Conservation (phyloP, 768 basidiomycete species). For the Dentipellis sp. region DNA sequence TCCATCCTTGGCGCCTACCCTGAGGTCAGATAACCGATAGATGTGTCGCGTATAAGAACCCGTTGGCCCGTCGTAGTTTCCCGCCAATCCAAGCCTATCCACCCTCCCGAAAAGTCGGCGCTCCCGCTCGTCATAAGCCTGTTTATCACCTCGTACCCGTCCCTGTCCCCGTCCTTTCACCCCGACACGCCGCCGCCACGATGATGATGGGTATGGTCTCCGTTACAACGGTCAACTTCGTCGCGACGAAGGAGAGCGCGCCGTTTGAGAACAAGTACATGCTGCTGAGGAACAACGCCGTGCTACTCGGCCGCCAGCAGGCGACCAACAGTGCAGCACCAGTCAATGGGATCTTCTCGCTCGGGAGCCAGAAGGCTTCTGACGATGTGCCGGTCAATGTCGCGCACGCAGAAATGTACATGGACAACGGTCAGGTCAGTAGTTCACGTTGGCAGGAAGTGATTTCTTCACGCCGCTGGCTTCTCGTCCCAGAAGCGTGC, state of each 20-base stretch:
- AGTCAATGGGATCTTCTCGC: background rate
- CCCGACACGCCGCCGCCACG: too few species aligned
- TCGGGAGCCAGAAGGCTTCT: background rate
- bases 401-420: background rate
- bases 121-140: background rate
- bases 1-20: too few species aligned
- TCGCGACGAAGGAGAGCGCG: background rate
- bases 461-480: background rate
- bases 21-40: too few species aligned
- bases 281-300: background rate
- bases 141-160: background rate
- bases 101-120: background rate
- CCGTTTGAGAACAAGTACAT: background rate
- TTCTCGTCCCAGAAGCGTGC: background rate
- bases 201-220: background rate
- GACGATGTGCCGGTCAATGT: background rate
- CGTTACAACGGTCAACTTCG: background rate
- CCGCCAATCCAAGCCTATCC: background rate
- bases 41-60: too few species aligned
- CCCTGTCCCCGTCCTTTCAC: background rate
- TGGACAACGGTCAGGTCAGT: background rate
- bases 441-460: background rate
- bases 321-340: background rate
- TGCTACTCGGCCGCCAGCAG: background rate
- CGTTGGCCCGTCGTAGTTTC: too few species aligned